phyloP scores from a whole-genome alignment of 495 filamentous ascomycete species.

The Annulohypoxylon stygium region DNA sequence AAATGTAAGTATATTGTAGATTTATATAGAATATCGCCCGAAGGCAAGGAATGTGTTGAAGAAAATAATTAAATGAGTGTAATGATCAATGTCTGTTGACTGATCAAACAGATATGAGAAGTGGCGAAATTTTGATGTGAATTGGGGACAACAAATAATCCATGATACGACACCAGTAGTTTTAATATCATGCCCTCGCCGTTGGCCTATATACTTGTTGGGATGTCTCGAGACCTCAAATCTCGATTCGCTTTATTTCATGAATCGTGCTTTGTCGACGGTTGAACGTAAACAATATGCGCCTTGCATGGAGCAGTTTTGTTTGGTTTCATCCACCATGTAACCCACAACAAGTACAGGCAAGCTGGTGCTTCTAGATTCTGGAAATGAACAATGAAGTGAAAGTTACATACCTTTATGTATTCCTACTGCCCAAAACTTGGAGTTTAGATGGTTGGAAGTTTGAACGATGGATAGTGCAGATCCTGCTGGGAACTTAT shows the following conservation, averaged over 20 bases:
- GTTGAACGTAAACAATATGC: constrained; percentile 18
- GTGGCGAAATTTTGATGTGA: background rate
- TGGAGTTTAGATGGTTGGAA: background rate
- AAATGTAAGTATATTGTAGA: constrained; percentile 29
- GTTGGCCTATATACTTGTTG: background rate
- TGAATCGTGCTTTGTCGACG: constrained; percentile 33
- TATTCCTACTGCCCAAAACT: background rate
- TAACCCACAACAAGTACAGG: background rate
- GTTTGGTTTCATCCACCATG: background rate
- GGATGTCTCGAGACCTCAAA: background rate
- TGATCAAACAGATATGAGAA: constrained; percentile 23
- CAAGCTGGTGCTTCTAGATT: constrained; percentile 1
- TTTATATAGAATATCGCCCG: constrained; percentile 20
- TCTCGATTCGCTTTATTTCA: constrained; percentile 22
- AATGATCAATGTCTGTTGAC: constrained; percentile 36
- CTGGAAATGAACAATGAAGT: constrained; percentile 16
- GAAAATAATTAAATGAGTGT: constrained; percentile 38
- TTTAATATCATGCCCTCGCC: constrained; percentile 24
- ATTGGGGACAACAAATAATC: constrained; percentile 4
- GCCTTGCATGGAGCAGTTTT: background rate
- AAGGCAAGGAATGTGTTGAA: constrained; percentile 20
- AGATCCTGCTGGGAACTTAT: constrained; percentile 55
- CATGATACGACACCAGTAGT: constrained; percentile 4
- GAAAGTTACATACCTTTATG: constrained; percentile 33
- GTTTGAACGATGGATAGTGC: constrained; percentile 34